phyloP scores from a whole-genome alignment of 176 grass and related monocot genomes.

The Zoysia japonica region DNA sequence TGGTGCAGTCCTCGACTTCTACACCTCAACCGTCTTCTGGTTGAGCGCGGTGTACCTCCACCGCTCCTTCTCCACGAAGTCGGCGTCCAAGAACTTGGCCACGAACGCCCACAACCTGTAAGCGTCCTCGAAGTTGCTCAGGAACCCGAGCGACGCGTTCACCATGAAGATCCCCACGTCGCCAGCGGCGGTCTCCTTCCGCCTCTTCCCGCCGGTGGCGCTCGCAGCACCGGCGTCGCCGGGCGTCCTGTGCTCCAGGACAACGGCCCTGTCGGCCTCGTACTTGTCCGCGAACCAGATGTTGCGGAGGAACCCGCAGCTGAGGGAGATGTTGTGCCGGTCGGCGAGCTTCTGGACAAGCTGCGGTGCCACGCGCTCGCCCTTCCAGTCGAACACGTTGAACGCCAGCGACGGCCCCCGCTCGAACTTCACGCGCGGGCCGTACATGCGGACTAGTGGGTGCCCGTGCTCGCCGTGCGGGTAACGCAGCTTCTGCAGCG shows the following conservation, averaged over 20 bases:
- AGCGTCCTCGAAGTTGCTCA: conserved; percentile 88
- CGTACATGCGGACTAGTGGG: conserved; percentile 69
- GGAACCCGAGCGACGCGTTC: conserved; percentile 78
- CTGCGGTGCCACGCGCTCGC: conserved; percentile 66
- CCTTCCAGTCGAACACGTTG: conserved; percentile 92
- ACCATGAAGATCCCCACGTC: conserved; percentile 72
- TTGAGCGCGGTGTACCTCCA: conserved; percentile 94
- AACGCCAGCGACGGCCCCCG: conserved; percentile 76
- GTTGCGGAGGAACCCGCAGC: conserved; percentile 71
- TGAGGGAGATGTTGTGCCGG: conserved; percentile 77
- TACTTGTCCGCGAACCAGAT: conserved; percentile 72
- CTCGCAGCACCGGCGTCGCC: neutral
- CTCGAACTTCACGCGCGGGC: conserved; percentile 83
- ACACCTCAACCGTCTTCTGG: conserved; percentile 74
- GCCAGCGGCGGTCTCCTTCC: conserved; percentile 30
- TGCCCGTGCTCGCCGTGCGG: conserved; percentile 54
- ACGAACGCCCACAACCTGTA: conserved; percentile 89
- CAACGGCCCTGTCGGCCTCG: conserved; percentile 44
- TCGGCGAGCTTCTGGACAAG: conserved; percentile 94
- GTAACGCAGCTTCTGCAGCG: conserved; percentile 72
- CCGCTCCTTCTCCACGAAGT: conserved; percentile 91
- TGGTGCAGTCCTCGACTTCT: neutral
- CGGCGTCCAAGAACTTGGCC: conserved; percentile 89
- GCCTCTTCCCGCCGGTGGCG: conserved; percentile 5
- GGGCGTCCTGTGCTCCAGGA: conserved; percentile 46